Base-by-base conservation (phyloP, 148 eudicot genomes). In the Fallopia convolvulus region DNA sequence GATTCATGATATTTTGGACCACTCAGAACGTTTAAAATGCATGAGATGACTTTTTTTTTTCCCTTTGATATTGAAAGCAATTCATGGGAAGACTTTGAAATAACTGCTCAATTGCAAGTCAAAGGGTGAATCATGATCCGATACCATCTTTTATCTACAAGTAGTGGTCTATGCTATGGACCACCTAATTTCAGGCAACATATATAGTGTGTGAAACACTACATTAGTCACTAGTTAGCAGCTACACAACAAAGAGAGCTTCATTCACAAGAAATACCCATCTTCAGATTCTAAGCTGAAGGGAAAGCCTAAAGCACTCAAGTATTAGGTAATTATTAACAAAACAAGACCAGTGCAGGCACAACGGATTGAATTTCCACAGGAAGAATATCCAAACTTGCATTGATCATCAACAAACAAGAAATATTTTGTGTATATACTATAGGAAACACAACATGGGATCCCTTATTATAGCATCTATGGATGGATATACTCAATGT, bases 141-240 rank as follows among this genome's bases (percentile, higher is more conserved):
- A 23, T 68, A 32, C 70, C 70, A 40, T 30, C 41, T 30, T 65
- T 65, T 65, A 30, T 30, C 70, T 65, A 68, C 9, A 68, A 68
- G 20, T 68, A 68, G 72, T 33, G 72, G 72, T 68, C 46, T 15
- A 42, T 68, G 44, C 72, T 6, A 68, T 36, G 72, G 72, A 33
- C 21, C 46, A 68, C 72, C 72, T 68, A 68, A 63, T 39, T 68
- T 15, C 72, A 68, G 44, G 72, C 72, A 68, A 36, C 72, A 68
- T 68, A 65, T 58, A n/a, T 58, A 30, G 17, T 68, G 44, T 68
- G 20, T 68, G 72, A 21, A 36, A 41, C 44, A 33, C 44, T 68
- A 36, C 46, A 68, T 33, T 68, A 46, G 44, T 68, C 36, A 39
- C 5, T 63, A 30, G 70, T 30, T 15, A 63, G 70, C 18, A 63